Evolutionary conservation across 2,329 filamentous ascomycete species (phyloP), one percentile per base, ranked within the genome.

Genomic region (Colletotrichum cuscutae): DNA sequence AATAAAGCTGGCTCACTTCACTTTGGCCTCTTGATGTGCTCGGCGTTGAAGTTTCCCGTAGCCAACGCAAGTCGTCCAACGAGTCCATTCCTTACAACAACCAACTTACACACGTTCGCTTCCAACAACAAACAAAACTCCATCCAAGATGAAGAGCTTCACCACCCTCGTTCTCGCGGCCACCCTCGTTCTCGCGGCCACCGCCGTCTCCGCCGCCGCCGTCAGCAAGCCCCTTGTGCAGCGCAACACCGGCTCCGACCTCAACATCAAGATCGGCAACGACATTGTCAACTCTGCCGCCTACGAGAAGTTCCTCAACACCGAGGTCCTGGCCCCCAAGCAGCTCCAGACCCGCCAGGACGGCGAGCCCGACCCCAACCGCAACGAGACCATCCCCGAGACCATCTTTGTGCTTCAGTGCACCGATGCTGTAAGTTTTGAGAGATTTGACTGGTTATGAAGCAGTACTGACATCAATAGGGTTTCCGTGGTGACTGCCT

Each of bases 111-210:
- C 8, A 37, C 65, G 56, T 46, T 70, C 65, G 60, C 58, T 72
- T 65, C n/a, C n/a, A 60, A 26, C n/a, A 60, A 26, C n/a, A 63
- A 15, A 56, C 30, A 13, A 15, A 15, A 35, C 26, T 22, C 22
- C 28, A n/a, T 28, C 57, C 58, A 56, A 68, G 3, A 72, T 72
- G 70, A 70, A 72, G 70, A 70, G 54, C 70, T 72, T 72, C 66
- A 26, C 32, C 54, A 52, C 32, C 60, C 37, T 70, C 56, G 26
- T 70, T 19, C 53, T 72, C 35, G 66, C 66, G n/a, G 58, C 59
- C 5, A 32, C 65, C 6, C 37, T 70, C 56, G 26, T 70, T 19
- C 53, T 72, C 35, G 66, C 66, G n/a, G 58, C 59, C 5, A 32
- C 65, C 6, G 65, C 69, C 13, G 59, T 57, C 56, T 68, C 69